Evolutionary conservation across 2,329 filamentous ascomycete species (phyloP).

Genomic region (Oidium heveae): DNA sequence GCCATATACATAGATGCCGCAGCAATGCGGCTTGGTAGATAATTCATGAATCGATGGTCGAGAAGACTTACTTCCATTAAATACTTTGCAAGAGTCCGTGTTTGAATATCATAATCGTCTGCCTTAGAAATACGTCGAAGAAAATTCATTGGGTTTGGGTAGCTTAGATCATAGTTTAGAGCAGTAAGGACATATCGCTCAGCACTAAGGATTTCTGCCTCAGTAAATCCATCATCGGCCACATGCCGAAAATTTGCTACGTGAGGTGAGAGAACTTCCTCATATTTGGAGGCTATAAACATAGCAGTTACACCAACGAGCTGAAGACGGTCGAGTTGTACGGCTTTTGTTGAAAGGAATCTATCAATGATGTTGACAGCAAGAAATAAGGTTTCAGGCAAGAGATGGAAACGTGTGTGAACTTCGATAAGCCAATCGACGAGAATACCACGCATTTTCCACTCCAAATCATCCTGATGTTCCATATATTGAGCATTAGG

Average conservation of each 20-base stretch:
- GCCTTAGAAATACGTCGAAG: slow-evolving; percentile 95
- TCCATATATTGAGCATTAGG: slow-evolving; percentile 91
- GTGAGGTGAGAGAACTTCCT: slow-evolving; percentile 90
- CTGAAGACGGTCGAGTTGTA: slow-evolving; percentile 86
- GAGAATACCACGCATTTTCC: slow-evolving; percentile 94
- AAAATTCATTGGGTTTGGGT: slow-evolving; percentile 99
- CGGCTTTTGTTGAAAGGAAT: slow-evolving; percentile 84
- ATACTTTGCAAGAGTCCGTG: slow-evolving; percentile 90
- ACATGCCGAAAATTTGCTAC: slow-evolving; percentile 94
- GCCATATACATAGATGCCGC: slow-evolving; percentile 89
- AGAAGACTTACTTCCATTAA: slow-evolving; percentile 90
- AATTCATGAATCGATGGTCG: slow-evolving; percentile 80
- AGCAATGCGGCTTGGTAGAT: slow-evolving; percentile 70
- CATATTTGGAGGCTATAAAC: slow-evolving; percentile 98
- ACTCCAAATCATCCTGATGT: slow-evolving; percentile 82
- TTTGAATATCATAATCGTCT: slow-evolving; percentile 97
- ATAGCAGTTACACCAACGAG: slow-evolving; percentile 94
- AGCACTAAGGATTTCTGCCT: slow-evolving; percentile 87
- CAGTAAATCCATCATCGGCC: slow-evolving; percentile 85
- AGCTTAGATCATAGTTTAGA: slow-evolving; percentile 90
- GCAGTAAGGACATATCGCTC: slow-evolving; percentile 82
- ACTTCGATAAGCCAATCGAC: slow-evolving; percentile 98
- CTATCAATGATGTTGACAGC: slow-evolving; percentile 97
- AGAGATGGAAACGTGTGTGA: slow-evolving; percentile 82
- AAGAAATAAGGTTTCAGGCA: slow-evolving; percentile 90